Conservation (phyloP, 768 basidiomycete genomes). For the Hemileccinum rubropunctum region DNA sequence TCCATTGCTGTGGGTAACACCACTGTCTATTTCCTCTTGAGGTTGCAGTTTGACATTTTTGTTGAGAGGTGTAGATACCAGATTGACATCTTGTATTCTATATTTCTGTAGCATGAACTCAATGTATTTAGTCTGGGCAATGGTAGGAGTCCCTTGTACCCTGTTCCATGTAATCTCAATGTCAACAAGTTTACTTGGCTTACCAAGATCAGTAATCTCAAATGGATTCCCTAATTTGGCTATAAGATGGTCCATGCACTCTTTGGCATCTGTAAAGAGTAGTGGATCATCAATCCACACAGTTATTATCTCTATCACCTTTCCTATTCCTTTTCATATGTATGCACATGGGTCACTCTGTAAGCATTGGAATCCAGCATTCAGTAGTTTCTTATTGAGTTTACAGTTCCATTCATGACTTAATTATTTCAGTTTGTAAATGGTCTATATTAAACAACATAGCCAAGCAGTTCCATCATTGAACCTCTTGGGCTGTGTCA, state of each 20-base stretch:
- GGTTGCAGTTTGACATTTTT: background rate
- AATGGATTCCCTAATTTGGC: too few species aligned
- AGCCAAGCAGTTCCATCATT: conserved; percentile 12
- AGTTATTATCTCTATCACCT: conserved; percentile 15
- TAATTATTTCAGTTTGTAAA: conserved; percentile 34
- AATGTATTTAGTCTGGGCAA: conserved; percentile 9
- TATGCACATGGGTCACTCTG: conserved; percentile 1
- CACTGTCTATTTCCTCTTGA: background rate
- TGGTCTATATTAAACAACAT: conserved; percentile 17
- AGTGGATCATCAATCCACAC: conserved; percentile 15
- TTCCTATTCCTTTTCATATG: background rate
- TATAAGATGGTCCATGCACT: too few species aligned
- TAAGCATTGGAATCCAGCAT: background rate
- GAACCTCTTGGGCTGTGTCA: conserved; percentile 28
- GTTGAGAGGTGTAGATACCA: conserved; percentile 3
- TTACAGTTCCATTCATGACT: conserved; percentile 30
- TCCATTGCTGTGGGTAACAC: background rate
- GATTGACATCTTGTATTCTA: background rate
- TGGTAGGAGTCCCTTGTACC: background rate
- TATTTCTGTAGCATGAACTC: background rate
- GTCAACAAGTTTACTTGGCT: conserved; percentile 21
- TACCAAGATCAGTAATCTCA: conserved; percentile 11
- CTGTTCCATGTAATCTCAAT: conserved; percentile 1
- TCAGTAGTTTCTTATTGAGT: conserved; percentile 1
- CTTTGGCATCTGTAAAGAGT: background rate